Percentiles rank a stretch among this genome's conserved stretches.
phyloP scores from a whole-genome alignment of 2,329 filamentous ascomycete genomes.

The Colletotrichum spinosum region DNA sequence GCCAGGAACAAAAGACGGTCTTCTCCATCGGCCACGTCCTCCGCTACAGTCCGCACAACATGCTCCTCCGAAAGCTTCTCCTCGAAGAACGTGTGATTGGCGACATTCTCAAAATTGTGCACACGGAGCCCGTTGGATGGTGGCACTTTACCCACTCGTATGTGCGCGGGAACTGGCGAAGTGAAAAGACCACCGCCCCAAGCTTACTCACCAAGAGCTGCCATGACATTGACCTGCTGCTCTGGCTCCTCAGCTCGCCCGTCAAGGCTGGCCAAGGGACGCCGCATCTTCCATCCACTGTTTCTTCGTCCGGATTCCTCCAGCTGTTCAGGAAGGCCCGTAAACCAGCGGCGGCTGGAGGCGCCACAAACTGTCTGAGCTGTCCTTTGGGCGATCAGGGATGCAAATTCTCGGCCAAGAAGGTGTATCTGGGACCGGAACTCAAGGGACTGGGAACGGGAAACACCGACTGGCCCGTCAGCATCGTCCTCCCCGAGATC shows the following conservation, averaged over 20 bases:
- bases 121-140: conserved; percentile 95
- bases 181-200: conserved; percentile 79
- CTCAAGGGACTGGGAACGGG: conserved; percentile 70
- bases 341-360: conserved; percentile 80
- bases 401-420: conserved; percentile 88
- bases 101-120: conserved; percentile 86
- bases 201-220: conserved; percentile 95
- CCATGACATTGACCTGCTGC: conserved; percentile 91
- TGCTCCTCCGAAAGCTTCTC: conserved; percentile 82
- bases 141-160: conserved; percentile 96
- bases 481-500: conserved; percentile 91
- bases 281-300: conserved; percentile 78
- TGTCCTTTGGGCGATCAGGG: conserved; percentile 77
- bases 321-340: conserved; percentile 81
- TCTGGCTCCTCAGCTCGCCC: conserved; percentile 90
- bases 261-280: conserved; percentile 55
- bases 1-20: conserved; percentile 54
- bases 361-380: conserved; percentile 86
- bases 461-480: conserved; percentile 83
- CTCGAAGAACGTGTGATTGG: conserved; percentile 82
- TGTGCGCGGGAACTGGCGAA: conserved; percentile 94
- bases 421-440: conserved; percentile 80
- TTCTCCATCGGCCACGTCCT: conserved; percentile 96
- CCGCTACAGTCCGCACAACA: conserved; percentile 93
- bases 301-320: conserved; percentile 81